Evolutionary conservation across 176 grass and related monocot genomes (phyloP), one percentile per base, ranked within the genome.

Genomic region (Juncus effusus): DNA sequence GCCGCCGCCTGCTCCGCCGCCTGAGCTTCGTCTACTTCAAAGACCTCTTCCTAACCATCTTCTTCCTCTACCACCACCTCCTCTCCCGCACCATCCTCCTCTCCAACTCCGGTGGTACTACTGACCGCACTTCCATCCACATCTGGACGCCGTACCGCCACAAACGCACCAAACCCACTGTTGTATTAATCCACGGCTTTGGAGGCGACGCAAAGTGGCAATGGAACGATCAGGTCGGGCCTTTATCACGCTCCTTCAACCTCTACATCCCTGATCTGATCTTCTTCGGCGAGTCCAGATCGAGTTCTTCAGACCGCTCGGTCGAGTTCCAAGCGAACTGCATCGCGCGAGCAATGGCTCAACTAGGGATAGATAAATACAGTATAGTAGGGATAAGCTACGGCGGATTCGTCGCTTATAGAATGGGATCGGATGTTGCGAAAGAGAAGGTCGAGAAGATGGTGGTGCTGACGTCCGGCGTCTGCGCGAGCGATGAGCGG

Each of bases 291-390:
- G 36, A 62, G 16, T 80, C 82, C 9, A 61, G 59, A 59, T 72
- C 82, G 15, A 13, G 13, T 69, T 69, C 77, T 11, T 56, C 77
- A 36, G 70, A 86, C 40, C 93, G 85, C 12, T 86, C 88, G 37
- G 71, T 97, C 6, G 77, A 69, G 3, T 89, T 86, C 85, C 93
- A 97, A 76, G 88, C 93, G 6, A 41, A 74, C 11, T 86, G 82
- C 85, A 65, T 80, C 56, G 85, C 85, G 12, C 85, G 77, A 53
- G 93, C 82, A 56, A 97, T 89, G 93, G 80, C 65, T 4, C 56
- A 76, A 60, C 88, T 97, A 53, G 85, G 82, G 7, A 75, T 82
- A 38, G 11, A 10, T 4, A 80, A 72, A 50, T 97, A 89, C 82
- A 74, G 86, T 61, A 55, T 85, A 13, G 70, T 67, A 15, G 82